phyloP scores from a whole-genome alignment of 108 stramenopile genomes.

The Licmophora abbreviata region DNA sequence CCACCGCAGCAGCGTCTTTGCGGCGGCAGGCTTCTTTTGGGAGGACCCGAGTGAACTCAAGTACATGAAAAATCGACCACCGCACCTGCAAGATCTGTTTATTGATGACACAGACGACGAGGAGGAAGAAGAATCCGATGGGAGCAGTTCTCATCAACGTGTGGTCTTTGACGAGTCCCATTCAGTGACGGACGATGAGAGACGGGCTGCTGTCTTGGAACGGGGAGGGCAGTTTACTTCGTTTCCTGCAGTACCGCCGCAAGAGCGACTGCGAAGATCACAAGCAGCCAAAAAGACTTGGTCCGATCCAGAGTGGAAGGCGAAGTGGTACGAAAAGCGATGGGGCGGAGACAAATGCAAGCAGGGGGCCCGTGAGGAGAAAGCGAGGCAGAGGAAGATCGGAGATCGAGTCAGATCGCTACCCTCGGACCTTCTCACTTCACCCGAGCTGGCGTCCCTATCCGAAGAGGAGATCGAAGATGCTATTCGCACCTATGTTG shows the following conservation, averaged over 20 bases:
- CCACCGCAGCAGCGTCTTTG: conserved; percentile 12
- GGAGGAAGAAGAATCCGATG: conserved; percentile 10
- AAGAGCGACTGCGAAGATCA: conserved; percentile 39
- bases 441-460: conserved; percentile 33
- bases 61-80: conserved; percentile 2
- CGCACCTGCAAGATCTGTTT: not conserved
- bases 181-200: conserved; percentile 5
- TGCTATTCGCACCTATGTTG: conserved; percentile 43
- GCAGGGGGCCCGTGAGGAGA: no score
- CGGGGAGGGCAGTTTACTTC: conserved; percentile 25
- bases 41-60: conserved; percentile 1
- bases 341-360: no score
- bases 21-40: conserved; percentile 17
- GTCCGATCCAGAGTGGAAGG: conserved; percentile 56
- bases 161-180: not conserved
- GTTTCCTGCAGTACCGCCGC: conserved; percentile 42
- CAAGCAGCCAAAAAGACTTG: conserved; percentile 35
- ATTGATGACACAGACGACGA: conserved; percentile 1
- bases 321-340: conserved; percentile 59
- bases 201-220: conserved; percentile 16
- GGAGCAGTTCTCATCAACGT: not conserved
- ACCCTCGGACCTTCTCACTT: conserved; percentile 24
- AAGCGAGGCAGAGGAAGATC: not conserved
- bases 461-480: conserved; percentile 59
- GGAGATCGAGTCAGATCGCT: conserved; percentile 1